These are phyloP conservation scores for Senna tora DNA, from an alignment of 306 rosid genomes.

Conservation along the genomic window DNA sequence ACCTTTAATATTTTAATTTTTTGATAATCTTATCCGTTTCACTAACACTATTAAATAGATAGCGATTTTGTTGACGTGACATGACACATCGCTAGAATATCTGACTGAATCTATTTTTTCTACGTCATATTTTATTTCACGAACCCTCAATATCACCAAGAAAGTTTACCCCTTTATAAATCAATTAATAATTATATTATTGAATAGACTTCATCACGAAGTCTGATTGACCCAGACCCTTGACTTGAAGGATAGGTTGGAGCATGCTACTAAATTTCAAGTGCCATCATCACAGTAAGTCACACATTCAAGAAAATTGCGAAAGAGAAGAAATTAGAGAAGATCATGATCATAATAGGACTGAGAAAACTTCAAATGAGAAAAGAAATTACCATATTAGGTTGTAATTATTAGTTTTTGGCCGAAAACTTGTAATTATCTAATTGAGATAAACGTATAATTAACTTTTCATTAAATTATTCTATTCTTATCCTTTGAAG, in stretches of 20 bases:
- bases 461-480: not conserved
- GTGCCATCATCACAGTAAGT: not conserved
- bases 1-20: too few species aligned
- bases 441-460: not conserved
- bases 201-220: not conserved
- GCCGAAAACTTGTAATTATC: too few species aligned
- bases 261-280: not conserved
- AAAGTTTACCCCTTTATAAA: too few species aligned
- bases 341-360: not conserved
- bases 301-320: too few species aligned
- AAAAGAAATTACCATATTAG: not conserved
- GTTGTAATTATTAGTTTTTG: too few species aligned
- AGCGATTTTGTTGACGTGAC: too few species aligned
- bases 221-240: slow-evolving; percentile 1
- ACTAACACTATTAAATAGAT: too few species aligned
- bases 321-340: not conserved
- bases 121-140: too few species aligned
- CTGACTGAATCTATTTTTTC: too few species aligned
- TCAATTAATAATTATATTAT: slow-evolving; percentile 3
- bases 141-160: too few species aligned
- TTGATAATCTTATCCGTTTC: too few species aligned
- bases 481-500: not conserved
- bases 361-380: not conserved
- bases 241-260: slow-evolving; percentile 18
- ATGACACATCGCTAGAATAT: too few species aligned